Percentiles rank a stretch among this genome's conserved stretches.
Conservation (phyloP, 1,284 basidiomycete genomes). For the Rhodotorula sp. region DNA sequence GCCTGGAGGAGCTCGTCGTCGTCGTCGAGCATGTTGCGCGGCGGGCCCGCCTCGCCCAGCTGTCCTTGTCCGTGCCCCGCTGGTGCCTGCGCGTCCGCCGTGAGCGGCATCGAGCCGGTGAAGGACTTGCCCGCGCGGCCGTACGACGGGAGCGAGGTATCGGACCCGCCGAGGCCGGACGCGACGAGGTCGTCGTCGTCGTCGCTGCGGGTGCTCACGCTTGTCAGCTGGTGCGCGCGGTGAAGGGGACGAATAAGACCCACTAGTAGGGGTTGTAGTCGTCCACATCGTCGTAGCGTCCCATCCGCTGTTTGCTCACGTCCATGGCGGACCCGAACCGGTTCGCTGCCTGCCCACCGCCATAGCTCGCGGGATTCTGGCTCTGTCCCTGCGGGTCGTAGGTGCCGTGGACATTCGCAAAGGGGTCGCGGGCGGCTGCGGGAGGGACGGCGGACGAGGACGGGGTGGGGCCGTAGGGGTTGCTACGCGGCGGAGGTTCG, state of each 20-base stretch:
- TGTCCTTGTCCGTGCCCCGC: constrained; percentile 35
- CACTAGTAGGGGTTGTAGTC: constrained; percentile 42
- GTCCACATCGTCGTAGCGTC: constrained; percentile 20
- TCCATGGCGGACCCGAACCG: constrained; percentile 41
- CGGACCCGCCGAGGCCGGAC: not conserved
- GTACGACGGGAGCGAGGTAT: constrained; percentile 9
- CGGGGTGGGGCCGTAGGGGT: constrained; percentile 8
- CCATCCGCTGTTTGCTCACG: constrained; percentile 22
- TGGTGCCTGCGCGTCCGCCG: constrained; percentile 28
- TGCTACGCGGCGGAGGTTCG: constrained; percentile 5
- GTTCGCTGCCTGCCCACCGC: constrained; percentile 43
- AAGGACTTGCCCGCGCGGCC: constrained; percentile 13
- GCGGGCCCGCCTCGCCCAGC: constrained; percentile 9
- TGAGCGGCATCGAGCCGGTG: constrained; percentile 23
- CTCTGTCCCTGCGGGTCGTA: constrained; percentile 34
- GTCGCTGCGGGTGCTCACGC: not conserved
- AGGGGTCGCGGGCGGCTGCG: constrained; percentile 15
- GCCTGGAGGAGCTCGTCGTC: constrained; percentile 42
- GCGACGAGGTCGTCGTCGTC: constrained; percentile 25
- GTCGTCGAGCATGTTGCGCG: constrained; percentile 39
- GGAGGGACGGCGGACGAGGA: not conserved
- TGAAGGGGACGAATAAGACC: not conserved
- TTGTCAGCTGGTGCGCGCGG: not conserved
- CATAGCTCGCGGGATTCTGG: constrained; percentile 43
- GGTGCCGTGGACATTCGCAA: constrained; percentile 28